Base-by-base conservation (phyloP, 345 rosid genomes). In the Eucalyptus marginata region DNA sequence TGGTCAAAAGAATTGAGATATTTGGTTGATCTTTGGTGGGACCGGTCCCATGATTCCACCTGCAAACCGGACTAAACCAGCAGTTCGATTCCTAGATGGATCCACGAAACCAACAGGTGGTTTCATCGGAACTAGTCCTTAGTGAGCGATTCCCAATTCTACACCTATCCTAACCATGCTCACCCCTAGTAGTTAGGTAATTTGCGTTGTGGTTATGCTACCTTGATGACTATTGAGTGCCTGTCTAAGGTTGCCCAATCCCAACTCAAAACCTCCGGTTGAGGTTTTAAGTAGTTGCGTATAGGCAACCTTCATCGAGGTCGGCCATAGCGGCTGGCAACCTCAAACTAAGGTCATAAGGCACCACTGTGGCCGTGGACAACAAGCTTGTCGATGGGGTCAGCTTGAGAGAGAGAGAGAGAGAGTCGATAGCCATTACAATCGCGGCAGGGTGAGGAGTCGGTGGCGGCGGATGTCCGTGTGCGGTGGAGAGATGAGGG, bases 41-140 rank as follows among this genome's bases (percentile, higher is more conserved):
- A n/a, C n/a, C n/a, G n/a, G n/a, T n/a, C n/a, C n/a, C n/a, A n/a
- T n/a, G n/a, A n/a, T n/a, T n/a, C n/a, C n/a, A 16, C 54, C 4
- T 51, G 0, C 17, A 17, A 13, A 49, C 6, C 6, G 6, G 16
- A 49, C 2, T 49, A 0, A 49, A 49, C 6, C 16, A 49, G 16
- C 16, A 0, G 2, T 49, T 7, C 3, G 1, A 49, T 49, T 49
- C 17, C 7, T 2, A 0, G 1, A 0, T 52, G 10, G 24, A 52
- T 52, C 0, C 4, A 52, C 0, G 1, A 1, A 52, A 0, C 0
- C 9, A 52, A 52, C 2, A 0, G 0, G 1, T 52, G 56, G 24
- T 52, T 52, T 1, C 2, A 5, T 51, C 0, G 2, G 9, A 52
- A 18, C 4, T 0, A 0, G 2, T 52, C 24, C 0, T 52, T 52